Base-by-base conservation (phyloP, 176 grass and related monocot species). In the Zoysia pacifica region DNA sequence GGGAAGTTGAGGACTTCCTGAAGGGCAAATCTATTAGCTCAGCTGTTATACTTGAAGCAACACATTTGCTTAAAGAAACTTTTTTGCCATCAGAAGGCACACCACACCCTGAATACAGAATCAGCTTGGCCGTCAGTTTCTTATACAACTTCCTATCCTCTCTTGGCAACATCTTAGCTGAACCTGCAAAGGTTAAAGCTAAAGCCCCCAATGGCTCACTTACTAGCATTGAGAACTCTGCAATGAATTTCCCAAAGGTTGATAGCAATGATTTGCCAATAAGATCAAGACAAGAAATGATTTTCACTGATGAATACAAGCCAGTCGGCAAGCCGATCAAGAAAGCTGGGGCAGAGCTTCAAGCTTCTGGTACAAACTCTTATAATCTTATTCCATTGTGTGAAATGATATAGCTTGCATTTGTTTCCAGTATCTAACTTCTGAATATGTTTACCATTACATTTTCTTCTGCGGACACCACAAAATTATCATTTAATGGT, bases 351-450 rank as follows among this genome's bases (percentile, higher is more conserved):
- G 91, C 76, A 48, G 94, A 94, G 81, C 72, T 91, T 20, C 94
- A 97, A 88, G 94, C 94, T 75, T 97, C 94, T 69, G 94, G 94
- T 97, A 97, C 72, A n/a, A 40, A 83, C 49, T 77, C 76, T 55
- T 40, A 39, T 41, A 74, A 20, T 80, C 43, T 65, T n/a, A 66
- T 39, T 62, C 15, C 37, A 81, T 62, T 38, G 4, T 12, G 40
- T 41, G 7, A 71, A 44, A 35, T 53, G 12, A 40, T 75, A 67
- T 14, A 56, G 11, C 67, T 46, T 41, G 15, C 8, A 60, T 71
- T 62, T 9, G 7, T 61, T 59, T 67, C 60, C 11, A 6, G 55
- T 69, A 72, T 53, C 18, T 39, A 47, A 37, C 9, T 46, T 86
- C 36, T 74, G n/a, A 61, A 79, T 67, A 56, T 65, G 59, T 7